Percentiles rank a stretch among this genome's conserved stretches.
phyloP scores from a whole-genome alignment of 2,329 filamentous ascomycete genomes.

The Alternaria metachromatica region DNA sequence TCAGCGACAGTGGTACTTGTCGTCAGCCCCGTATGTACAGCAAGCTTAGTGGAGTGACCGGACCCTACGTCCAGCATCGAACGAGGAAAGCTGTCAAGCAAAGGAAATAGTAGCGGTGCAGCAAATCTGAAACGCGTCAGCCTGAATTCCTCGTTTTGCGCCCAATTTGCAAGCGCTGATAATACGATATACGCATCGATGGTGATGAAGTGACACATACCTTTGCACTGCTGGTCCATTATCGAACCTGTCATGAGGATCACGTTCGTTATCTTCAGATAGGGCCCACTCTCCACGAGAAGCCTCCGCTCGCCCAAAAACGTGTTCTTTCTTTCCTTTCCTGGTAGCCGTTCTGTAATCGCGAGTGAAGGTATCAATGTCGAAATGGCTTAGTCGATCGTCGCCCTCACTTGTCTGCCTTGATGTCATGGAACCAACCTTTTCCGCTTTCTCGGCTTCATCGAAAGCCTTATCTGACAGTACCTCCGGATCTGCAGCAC shows the following conservation, averaged over 20 bases:
- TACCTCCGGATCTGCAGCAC: constrained; percentile 55
- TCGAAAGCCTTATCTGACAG: constrained; percentile 33
- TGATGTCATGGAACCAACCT: constrained; percentile 34
- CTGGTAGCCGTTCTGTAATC: constrained; percentile 32
- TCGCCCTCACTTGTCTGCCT: constrained; percentile 24
- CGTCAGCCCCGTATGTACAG: constrained; percentile 64
- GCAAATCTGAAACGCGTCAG: constrained; percentile 54
- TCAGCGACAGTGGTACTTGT: constrained; percentile 77
- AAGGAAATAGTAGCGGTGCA: constrained; percentile 69
- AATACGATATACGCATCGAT: background rate
- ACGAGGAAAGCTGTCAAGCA: constrained; percentile 81
- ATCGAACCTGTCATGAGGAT: constrained; percentile 46
- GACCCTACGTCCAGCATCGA: constrained; percentile 66
- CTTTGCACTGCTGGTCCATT: constrained; percentile 45
- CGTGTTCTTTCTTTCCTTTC: constrained; percentile 39
- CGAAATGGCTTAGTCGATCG: constrained; percentile 34
- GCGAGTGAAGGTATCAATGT: constrained; percentile 43
- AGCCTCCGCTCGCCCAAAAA: constrained; percentile 51
- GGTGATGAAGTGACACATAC: constrained; percentile 29
- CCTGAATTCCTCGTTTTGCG: background rate
- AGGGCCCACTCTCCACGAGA: constrained; percentile 50
- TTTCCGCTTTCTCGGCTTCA: constrained; percentile 35
- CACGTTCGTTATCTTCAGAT: constrained; percentile 32
- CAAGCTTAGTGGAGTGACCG: constrained; percentile 51
- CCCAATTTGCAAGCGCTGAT: background rate